Evolutionary conservation across 2,329 filamentous ascomycete genomes (phyloP), one percentile per base, ranked within the genome.

Genomic region (Trichoderma harzianum): DNA sequence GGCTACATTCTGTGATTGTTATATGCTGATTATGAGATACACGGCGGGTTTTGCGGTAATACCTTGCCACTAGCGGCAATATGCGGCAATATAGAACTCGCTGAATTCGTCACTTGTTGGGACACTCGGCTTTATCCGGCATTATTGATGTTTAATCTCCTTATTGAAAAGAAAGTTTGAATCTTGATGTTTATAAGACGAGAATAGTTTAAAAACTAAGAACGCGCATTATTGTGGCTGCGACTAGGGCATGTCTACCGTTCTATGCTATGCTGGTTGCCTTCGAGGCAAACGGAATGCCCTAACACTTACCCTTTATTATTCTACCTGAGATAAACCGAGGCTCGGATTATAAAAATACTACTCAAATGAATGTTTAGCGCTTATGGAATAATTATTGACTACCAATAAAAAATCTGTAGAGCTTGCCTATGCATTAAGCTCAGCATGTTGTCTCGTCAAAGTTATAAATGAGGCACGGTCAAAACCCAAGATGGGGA

Each of bases 401-500:
- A 21, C 10, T 14, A 53, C 5, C 3, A n/a, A 51, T 7, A 24
- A 53, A 24, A 53, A 36, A 3, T 36, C 6, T 3, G 34, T 7
- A 51, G 10, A 7, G 1, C 11, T 24, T 51, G 47, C 11, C 11
- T 51, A 0, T 11, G n/a, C 10, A 21, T 21, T 51, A 7, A 24
- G 47, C 47, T 24, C 1, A 24, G 11, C n/a, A 24, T 53, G 47
- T 0, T 24, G 3, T 14, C 5, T 60, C 18, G 18, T 14, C 11
- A 11, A 24, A 21, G 1, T 14, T 21, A 60, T 60, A 34, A 11
- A 60, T 60, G 57, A 60, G 57, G 57, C 10, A 60, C 57, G 6
- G 57, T 60, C 18, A 60, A 21, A 60, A 60, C 32, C 28, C 57
- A 60, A 21, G 62, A 53, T 6, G 62, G 62, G 3, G 66, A 65